These are phyloP conservation scores for Aaosphaeria arxii DNA, from an alignment of 2,329 filamentous ascomycete species.

Conservation along the genomic window DNA sequence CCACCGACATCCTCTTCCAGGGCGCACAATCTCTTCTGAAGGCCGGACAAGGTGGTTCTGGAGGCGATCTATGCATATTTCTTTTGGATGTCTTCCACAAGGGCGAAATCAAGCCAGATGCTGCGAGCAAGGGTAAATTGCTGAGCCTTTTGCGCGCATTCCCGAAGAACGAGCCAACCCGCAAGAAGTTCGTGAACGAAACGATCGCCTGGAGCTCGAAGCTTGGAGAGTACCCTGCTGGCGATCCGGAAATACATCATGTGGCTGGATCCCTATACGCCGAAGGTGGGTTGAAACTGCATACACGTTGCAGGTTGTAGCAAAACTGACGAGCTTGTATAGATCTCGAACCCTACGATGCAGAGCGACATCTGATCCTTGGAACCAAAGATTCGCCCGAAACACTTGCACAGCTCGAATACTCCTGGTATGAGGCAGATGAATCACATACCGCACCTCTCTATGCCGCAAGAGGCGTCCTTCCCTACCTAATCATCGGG, in stretches of 20 bases:
- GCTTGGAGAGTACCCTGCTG: conserved; percentile 81
- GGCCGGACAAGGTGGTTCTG: conserved; percentile 90
- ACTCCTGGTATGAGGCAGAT: conserved; percentile 88
- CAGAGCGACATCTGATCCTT: conserved; percentile 82
- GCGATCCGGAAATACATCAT: conserved; percentile 92
- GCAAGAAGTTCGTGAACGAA: conserved; percentile 88
- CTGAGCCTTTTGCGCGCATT: conserved; percentile 80
- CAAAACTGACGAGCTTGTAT: conserved; percentile 1
- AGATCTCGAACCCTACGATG: conserved; percentile 90
- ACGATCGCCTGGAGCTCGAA: conserved; percentile 87
- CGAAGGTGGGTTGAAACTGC: conserved; percentile 52
- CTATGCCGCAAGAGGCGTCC: conserved; percentile 80
- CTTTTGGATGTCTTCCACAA: conserved; percentile 90
- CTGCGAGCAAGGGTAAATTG: conserved; percentile 69
- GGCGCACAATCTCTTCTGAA: conserved; percentile 84
- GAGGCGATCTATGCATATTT: conserved; percentile 84
- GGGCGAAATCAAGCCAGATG: conserved; percentile 73
- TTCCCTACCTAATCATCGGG: conserved; percentile 87
- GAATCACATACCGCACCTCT: conserved; percentile 82
- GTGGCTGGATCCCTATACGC: conserved; percentile 84
- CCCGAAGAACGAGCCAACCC: conserved; percentile 76
- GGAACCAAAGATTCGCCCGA: conserved; percentile 87
- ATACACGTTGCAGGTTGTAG: not conserved
- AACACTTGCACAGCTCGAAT: conserved; percentile 78
- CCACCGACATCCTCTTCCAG: conserved; percentile 80